Percentiles rank a stretch among this genome's conserved stretches.
Evolutionary conservation across 805 yeast genomes (phyloP).

Genomic region (Ogataea corticis): DNA sequence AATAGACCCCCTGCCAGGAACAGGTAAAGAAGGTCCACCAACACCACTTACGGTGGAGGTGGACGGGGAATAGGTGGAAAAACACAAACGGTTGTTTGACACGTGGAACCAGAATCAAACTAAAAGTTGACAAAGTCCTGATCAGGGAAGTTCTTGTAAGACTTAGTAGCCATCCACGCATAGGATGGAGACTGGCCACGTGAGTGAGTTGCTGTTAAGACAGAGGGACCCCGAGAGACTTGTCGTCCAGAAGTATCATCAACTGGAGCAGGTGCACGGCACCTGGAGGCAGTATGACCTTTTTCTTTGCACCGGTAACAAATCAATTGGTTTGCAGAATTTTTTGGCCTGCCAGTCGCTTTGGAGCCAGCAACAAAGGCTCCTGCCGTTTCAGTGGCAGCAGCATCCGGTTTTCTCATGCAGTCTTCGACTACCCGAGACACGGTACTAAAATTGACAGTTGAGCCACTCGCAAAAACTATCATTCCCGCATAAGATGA

Average conservation of each 20-base stretch:
- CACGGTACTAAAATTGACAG: background rate
- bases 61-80: conserved; percentile 1
- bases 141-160: background rate
- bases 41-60: background rate
- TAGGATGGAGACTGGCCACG: too few relatives aligned
- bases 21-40: background rate
- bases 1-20: too few relatives aligned
- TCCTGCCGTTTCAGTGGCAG: background rate
- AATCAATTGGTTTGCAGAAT: background rate
- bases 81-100: conserved; percentile 3
- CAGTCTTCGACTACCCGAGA: background rate
- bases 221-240: too few relatives aligned
- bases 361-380: background rate
- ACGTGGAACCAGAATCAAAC: conserved; percentile 5
- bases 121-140: background rate
- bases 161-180: background rate
- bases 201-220: too few relatives aligned
- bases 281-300: conserved; percentile 1
- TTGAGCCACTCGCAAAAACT: background rate
- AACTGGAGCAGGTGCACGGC: background rate
- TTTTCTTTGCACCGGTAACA: conserved; percentile 1
- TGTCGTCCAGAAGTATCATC: background rate
- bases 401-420: background rate
- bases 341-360: background rate
- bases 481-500: background rate